Base-by-base conservation (phyloP, 495 filamentous ascomycete species). In the Aspergillus asperescens region DNA sequence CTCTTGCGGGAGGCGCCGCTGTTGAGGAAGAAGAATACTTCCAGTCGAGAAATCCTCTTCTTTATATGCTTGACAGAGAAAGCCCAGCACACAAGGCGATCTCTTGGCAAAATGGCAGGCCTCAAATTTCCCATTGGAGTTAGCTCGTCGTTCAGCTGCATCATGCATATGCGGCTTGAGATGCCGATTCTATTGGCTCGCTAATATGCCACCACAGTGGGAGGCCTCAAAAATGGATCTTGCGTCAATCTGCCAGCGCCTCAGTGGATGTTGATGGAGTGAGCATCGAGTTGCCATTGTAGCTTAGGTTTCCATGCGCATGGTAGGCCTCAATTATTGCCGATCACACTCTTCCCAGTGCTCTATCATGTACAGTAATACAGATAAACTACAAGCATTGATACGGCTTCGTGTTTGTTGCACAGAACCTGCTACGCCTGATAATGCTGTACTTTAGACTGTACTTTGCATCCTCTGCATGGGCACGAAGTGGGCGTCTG, bases 291-390 rank as follows among this genome's bases (percentile, higher is more conserved):
- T 22, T 18, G 37, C 6, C 37, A 22, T 5, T 20, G 16, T 40
- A 32, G 37, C 37, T 40, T 38, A 12, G 16, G 37, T 40, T 22
- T 19, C 19, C 3, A 22, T 40, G 19, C 19, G 18, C 18, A 40
- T 40, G 37, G 37, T 40, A 40, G 37, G 37, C 37, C 37, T 40
- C 37, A 40, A 40, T 40, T 22, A 12, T 38, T 19, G 35, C 35
- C n/a, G 35, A 38, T 38, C 15, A 5, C 35, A 38, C 35, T 38
- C 15, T 38, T 38, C 35, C n/a, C 35, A 19, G 29, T 32, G 10
- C 29, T 32, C 29, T 32, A 32, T 32, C 29, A 32, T 32, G 29
- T 32, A 32, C 29, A n/a, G n/a, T n/a, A n/a, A n/a, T 32, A 32
- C 29, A 32, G 29, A 32, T 32, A 32, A 32, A 32, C 29, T 32